phyloP scores from a whole-genome alignment of 108 stramenopile genomes.

The Parmales sp. region DNA sequence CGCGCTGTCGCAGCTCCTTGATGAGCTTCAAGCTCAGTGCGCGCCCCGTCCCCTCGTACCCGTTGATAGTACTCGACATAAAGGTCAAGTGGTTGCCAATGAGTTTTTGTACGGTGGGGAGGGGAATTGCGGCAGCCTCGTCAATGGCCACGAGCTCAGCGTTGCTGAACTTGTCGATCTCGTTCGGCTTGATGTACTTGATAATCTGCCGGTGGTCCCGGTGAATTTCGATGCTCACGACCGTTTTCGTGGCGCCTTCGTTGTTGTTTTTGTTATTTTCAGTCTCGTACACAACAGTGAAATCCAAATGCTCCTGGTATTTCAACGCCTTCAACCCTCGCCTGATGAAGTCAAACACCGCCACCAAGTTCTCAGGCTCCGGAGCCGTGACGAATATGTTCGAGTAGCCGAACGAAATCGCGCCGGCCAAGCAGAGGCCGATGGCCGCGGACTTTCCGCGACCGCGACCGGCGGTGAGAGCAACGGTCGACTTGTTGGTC shows the following conservation, averaged over 20 bases:
- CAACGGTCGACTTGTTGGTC: slow-evolving; percentile 24
- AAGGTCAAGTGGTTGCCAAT: slow-evolving; percentile 81
- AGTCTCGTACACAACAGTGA: slow-evolving; percentile 60
- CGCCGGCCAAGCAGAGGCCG: slow-evolving; percentile 91
- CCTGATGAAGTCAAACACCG: slow-evolving; percentile 92
- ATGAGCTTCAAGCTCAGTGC: slow-evolving; percentile 93
- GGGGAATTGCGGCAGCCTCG: slow-evolving; percentile 98
- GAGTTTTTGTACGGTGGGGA: slow-evolving; percentile 79
- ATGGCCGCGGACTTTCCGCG: slow-evolving; percentile 97
- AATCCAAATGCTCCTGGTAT: slow-evolving; percentile 95
- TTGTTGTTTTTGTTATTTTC: background rate
- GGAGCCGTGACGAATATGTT: slow-evolving; percentile 92
- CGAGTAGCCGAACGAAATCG: slow-evolving; percentile 86
- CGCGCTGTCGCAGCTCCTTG: slow-evolving; percentile 80
- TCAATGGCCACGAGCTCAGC: slow-evolving; percentile 95
- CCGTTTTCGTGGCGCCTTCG: slow-evolving; percentile 41
- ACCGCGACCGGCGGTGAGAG: slow-evolving; percentile 72
- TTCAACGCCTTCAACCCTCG: slow-evolving; percentile 85
- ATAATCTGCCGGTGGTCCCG: slow-evolving; percentile 81
- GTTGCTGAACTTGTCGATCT: slow-evolving; percentile 78
- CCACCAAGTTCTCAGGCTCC: slow-evolving; percentile 90
- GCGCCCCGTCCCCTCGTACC: slow-evolving; percentile 98
- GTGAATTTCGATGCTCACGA: slow-evolving; percentile 75
- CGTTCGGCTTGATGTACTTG: slow-evolving; percentile 74
- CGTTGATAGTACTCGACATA: slow-evolving; percentile 92